Percentiles rank a stretch among this genome's conserved stretches.
These are phyloP conservation scores for Xylaria polymorpha DNA, from an alignment of 2,329 filamentous ascomycete genomes.

Conservation along the genomic window DNA sequence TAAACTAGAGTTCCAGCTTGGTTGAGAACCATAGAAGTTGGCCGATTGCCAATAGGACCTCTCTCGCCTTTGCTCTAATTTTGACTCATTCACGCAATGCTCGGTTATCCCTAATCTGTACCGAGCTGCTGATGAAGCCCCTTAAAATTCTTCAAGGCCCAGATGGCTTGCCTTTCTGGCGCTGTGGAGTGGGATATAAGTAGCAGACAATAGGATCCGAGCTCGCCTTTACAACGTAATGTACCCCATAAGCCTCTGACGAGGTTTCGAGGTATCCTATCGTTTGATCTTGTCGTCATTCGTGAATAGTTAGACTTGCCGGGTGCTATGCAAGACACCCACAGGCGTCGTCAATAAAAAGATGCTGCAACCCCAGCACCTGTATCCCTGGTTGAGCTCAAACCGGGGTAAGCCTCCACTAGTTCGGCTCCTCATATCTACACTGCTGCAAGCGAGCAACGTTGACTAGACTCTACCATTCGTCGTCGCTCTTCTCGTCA, in stretches of 20 bases:
- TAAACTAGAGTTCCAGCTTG: background rate
- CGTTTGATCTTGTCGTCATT: constrained; percentile 11
- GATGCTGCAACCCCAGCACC: constrained; percentile 7
- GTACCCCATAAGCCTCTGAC: background rate
- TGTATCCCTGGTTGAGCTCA: constrained; percentile 5
- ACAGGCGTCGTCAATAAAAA: background rate
- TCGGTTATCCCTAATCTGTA: background rate
- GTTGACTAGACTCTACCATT: constrained; percentile 65
- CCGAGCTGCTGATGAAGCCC: background rate
- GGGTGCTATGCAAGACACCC: background rate
- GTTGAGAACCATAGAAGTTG: background rate
- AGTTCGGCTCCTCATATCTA: constrained; percentile 33
- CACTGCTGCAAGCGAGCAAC: constrained; percentile 37
- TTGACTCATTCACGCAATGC: constrained; percentile 4
- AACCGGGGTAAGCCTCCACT: constrained; percentile 33
- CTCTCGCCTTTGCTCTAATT: background rate
- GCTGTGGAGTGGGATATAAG: background rate
- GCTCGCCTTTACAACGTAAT: background rate
- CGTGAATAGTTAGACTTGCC: background rate
- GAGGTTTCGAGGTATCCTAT: background rate
- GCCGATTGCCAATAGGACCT: background rate
- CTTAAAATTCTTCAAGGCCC: background rate
- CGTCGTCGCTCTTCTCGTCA: constrained; percentile 81
- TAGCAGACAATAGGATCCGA: background rate
- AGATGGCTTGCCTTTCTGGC: background rate